Percentiles rank a stretch among this genome's conserved stretches.
Evolutionary conservation across 2,329 filamentous ascomycete species (phyloP).

Genomic region (Aureobasidium mangrovei): DNA sequence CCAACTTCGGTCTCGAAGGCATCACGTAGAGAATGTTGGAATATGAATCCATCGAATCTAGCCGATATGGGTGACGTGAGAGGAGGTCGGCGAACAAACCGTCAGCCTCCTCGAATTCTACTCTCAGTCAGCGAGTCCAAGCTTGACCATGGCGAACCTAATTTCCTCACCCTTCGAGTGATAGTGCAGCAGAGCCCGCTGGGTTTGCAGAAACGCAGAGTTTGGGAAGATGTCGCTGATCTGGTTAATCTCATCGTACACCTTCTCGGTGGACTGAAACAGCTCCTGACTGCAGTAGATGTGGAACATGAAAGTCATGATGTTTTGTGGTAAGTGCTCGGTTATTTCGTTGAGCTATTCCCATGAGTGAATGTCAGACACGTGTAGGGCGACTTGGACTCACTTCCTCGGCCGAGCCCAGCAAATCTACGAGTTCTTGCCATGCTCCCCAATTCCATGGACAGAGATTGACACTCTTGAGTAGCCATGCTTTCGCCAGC

Average conservation of each 20-base stretch:
- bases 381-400: slow-evolving; percentile 12
- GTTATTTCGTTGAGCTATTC: slow-evolving; percentile 41
- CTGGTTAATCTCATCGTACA: slow-evolving; percentile 66
- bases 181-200: slow-evolving; percentile 79
- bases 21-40: slow-evolving; percentile 97
- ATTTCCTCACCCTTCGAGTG: slow-evolving; percentile 56
- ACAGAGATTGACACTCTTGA: slow-evolving; percentile 78
- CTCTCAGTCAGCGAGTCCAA: slow-evolving; percentile 14
- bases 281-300: slow-evolving; percentile 85
- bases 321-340: slow-evolving; percentile 69
- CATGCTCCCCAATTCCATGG: slow-evolving; percentile 97
- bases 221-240: slow-evolving; percentile 77
- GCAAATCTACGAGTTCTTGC: slow-evolving; percentile 78
- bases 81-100: slow-evolving; percentile 60
- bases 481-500: slow-evolving; percentile 75
- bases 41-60: slow-evolving; percentile 90
- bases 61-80: slow-evolving; percentile 56
- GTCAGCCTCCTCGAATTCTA: slow-evolving; percentile 55
- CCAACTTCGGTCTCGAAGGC: slow-evolving; percentile 75
- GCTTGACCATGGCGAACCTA: not conserved
- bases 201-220: slow-evolving; percentile 83
- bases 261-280: slow-evolving; percentile 70
- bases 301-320: slow-evolving; percentile 91
- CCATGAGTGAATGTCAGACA: not conserved
- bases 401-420: slow-evolving; percentile 65